A percentile compares a stretch with the other conserved stretches of the same genome.
Evolutionary conservation across 2,329 filamentous ascomycete genomes (phyloP).

Genomic region (Gaeumannomyces tritici): DNA sequence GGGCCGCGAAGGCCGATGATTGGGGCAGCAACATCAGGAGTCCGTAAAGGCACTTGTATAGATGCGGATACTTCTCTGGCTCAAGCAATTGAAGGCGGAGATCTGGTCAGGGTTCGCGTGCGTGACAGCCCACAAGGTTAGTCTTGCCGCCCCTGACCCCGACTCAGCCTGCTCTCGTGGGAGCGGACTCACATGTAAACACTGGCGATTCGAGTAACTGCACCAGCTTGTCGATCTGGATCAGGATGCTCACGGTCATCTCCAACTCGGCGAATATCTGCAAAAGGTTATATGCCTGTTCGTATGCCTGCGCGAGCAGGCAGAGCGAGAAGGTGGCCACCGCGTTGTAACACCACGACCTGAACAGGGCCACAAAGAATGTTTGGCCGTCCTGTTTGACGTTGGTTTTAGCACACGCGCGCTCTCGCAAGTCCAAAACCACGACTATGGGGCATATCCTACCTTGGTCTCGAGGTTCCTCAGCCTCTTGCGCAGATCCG

Average conservation of each 20-base stretch:
- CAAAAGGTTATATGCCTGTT: slow-evolving; percentile 91
- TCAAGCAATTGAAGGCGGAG: slow-evolving; percentile 90
- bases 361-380: slow-evolving; percentile 89
- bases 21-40: slow-evolving; percentile 97
- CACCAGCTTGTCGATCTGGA: slow-evolving; percentile 97
- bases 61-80: slow-evolving; percentile 85
- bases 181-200: slow-evolving; percentile 73
- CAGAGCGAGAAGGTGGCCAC: slow-evolving; percentile 96
- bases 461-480: slow-evolving; percentile 83
- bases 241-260: slow-evolving; percentile 98
- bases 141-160: too few relatives aligned
- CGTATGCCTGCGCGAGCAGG: slow-evolving; percentile 90
- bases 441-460: slow-evolving; percentile 9
- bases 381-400: slow-evolving; percentile 76
- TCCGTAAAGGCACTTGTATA: slow-evolving; percentile 97
- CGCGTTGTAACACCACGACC: slow-evolving; percentile 97
- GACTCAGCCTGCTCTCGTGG: not conserved
- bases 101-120: slow-evolving; percentile 41
- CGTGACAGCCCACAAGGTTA: not conserved
- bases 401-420: not conserved
- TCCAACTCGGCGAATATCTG: slow-evolving; percentile 96
- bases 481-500: slow-evolving; percentile 80
- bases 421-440: not conserved
- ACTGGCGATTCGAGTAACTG: slow-evolving; percentile 95
- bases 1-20: slow-evolving; percentile 89